Evolutionary conservation across 257 asterid genomes (phyloP).

Genomic region (Plantago elongata): DNA sequence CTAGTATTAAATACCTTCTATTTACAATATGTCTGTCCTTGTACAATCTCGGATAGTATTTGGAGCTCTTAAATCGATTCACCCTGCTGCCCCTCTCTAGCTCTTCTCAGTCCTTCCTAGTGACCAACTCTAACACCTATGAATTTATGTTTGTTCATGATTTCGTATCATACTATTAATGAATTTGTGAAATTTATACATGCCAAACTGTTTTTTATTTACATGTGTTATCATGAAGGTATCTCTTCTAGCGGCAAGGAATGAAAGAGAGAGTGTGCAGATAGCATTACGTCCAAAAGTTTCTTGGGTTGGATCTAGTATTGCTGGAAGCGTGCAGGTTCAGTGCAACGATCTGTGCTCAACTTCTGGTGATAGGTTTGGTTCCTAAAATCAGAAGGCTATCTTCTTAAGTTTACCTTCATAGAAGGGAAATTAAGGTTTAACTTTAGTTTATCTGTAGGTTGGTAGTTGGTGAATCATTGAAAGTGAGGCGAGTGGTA

Average conservation of each 20-base stretch:
- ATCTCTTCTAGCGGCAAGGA: constrained; percentile 92
- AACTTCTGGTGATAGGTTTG: constrained; percentile 80
- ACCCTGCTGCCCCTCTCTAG: too few relatives aligned
- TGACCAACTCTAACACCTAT: too few relatives aligned
- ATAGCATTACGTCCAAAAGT: constrained; percentile 89
- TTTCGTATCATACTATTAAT: not conserved
- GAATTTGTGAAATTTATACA: not conserved
- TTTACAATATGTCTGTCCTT: too few relatives aligned
- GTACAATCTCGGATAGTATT: too few relatives aligned
- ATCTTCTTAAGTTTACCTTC: constrained; percentile 12
- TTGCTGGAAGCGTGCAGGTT: constrained; percentile 80
- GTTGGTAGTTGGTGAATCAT: constrained; percentile 74
- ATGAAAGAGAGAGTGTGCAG: constrained; percentile 96
- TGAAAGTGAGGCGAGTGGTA: constrained; percentile 79
- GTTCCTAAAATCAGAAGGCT: constrained; percentile 18
- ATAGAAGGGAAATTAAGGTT: constrained; percentile 18
- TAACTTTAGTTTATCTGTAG: constrained; percentile 35
- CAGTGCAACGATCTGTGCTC: constrained; percentile 79
- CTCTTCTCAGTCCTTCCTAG: too few relatives aligned
- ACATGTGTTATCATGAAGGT: constrained; percentile 57
- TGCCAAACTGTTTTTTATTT: constrained; percentile 18
- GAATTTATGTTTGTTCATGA: too few relatives aligned
- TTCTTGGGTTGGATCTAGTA: constrained; percentile 74
- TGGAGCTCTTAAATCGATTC: too few relatives aligned
- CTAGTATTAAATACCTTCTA: too few relatives aligned